Evolutionary conservation across 1,139 yeast genomes (phyloP).

Genomic region (Debaryomyces subglobosus): DNA sequence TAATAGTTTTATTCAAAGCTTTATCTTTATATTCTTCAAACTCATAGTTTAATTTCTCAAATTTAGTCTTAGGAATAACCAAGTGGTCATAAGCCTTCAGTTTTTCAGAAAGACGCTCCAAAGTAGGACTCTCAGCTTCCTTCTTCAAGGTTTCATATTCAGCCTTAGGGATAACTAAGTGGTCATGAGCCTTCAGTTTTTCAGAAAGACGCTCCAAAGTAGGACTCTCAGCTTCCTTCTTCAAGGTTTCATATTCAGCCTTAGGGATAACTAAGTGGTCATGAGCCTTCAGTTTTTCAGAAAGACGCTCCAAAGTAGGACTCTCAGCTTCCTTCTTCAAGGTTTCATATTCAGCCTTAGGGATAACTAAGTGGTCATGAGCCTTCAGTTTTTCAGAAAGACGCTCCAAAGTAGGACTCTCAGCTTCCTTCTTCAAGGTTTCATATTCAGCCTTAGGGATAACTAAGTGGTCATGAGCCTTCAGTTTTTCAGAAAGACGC

Average conservation of each 20-base stretch:
- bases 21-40: not conserved
- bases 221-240: constrained; percentile 23
- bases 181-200: constrained; percentile 23
- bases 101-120: constrained; percentile 28
- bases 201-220: constrained; percentile 25
- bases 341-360: constrained; percentile 26
- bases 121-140: constrained; percentile 22
- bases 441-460: constrained; percentile 27
- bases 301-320: constrained; percentile 32
- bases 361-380: constrained; percentile 21
- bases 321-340: constrained; percentile 18
- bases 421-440: constrained; percentile 21
- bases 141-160: constrained; percentile 27
- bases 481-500: constrained; percentile 28
- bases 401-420: constrained; percentile 28
- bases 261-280: constrained; percentile 24
- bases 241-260: constrained; percentile 26
- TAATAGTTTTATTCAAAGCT: not conserved
- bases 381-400: constrained; percentile 26
- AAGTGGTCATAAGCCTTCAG: constrained; percentile 20
- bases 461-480: constrained; percentile 18
- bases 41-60: constrained; percentile 19
- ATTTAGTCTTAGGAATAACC: constrained; percentile 25
- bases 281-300: constrained; percentile 23
- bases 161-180: constrained; percentile 22